These are phyloP conservation scores for Ganoderma meredithae DNA, from an alignment of 1,284 basidiomycete species.

Conservation along the genomic window DNA sequence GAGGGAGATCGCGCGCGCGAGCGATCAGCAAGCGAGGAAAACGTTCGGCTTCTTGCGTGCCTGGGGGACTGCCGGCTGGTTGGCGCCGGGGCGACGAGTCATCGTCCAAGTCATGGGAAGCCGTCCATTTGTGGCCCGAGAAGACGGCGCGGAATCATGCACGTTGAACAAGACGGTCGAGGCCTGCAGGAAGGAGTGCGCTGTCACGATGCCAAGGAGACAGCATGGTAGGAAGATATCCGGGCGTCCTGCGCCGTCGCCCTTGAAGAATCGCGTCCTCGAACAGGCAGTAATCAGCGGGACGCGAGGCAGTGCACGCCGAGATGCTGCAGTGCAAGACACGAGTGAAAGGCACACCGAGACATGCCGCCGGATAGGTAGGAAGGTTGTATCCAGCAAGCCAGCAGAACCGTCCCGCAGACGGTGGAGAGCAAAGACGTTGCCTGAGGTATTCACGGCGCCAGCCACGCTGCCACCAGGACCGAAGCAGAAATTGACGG, in stretches of 20 bases:
- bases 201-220: not conserved
- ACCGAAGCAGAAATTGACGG: not conserved
- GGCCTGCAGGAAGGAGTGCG: not conserved
- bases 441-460: too few relatives aligned
- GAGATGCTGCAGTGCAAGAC: not conserved
- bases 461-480: too few relatives aligned
- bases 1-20: not conserved
- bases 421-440: not conserved
- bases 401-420: not conserved
- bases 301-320: not conserved
- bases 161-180: not conserved
- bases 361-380: too few relatives aligned
- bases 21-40: not conserved
- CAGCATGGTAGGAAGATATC: not conserved
- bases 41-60: not conserved
- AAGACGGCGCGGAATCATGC: not conserved
- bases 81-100: not conserved
- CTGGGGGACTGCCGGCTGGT: too few relatives aligned
- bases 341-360: not conserved
- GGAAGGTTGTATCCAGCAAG: not conserved
- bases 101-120: not conserved
- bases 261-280: too few relatives aligned
- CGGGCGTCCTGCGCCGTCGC: not conserved
- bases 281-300: too few relatives aligned
- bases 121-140: not conserved